Conservation (phyloP, 176 grass and related monocot species). For the Zea luxurians region DNA sequence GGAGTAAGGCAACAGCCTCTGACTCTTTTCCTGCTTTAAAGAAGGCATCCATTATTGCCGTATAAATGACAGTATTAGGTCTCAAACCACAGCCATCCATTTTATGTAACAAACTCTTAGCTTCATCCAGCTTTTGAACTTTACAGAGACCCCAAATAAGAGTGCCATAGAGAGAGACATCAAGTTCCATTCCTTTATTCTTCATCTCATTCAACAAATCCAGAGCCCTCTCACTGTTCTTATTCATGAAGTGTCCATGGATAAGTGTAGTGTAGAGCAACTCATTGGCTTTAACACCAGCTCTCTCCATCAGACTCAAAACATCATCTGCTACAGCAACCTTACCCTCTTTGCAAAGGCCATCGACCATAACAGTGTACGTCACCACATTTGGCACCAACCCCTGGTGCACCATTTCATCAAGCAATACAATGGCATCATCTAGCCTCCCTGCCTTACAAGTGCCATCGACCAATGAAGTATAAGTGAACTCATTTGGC, state of each 20-base stretch:
- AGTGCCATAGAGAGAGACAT: constrained; percentile 74
- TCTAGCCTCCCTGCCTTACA: constrained; percentile 72
- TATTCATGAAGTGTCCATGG: constrained; percentile 73
- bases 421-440: constrained; percentile 62
- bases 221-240: constrained; percentile 62
- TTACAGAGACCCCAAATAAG: constrained; percentile 92
- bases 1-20: constrained; percentile 68
- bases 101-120: constrained; percentile 71
- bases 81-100: constrained; percentile 72
- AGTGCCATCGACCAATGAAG: constrained; percentile 78
- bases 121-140: constrained; percentile 76
- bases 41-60: constrained; percentile 78
- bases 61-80: constrained; percentile 87
- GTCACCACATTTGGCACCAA: constrained; percentile 71
- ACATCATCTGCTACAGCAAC: constrained; percentile 64
- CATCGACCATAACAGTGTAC: constrained; percentile 76
- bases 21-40: constrained; percentile 79
- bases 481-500: constrained; percentile 91
- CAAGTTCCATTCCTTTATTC: constrained; percentile 74
- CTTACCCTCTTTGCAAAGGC: constrained; percentile 82
- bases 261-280: constrained; percentile 77
- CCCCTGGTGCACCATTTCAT: constrained; percentile 83
- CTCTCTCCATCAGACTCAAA: constrained; percentile 60
- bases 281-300: constrained; percentile 55
- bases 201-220: constrained; percentile 74